Evolutionary conservation across 352 stramenopile genomes (phyloP).

Genomic region (Phytopythium helicoides): DNA sequence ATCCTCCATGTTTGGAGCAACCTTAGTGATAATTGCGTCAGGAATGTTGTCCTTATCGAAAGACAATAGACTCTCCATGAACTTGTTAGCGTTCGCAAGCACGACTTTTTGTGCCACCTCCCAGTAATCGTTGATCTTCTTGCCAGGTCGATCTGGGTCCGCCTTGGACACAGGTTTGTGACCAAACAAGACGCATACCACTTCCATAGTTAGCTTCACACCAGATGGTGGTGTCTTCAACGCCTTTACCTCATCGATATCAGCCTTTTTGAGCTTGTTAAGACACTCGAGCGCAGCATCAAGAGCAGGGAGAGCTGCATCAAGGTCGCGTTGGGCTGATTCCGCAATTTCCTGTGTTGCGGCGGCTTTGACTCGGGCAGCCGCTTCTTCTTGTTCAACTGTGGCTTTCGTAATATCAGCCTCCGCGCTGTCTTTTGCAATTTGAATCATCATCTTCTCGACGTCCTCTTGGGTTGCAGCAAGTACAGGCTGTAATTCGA

Average conservation of each 20-base stretch:
- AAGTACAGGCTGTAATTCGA: conserved; percentile 80
- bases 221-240: conserved; percentile 89
- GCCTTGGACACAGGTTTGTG: conserved; percentile 89
- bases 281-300: conserved; percentile 87
- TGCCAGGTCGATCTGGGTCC: conserved; percentile 83
- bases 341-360: conserved; percentile 90
- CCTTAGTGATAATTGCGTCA: conserved; percentile 82
- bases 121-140: conserved; percentile 93
- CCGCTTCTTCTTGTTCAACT: conserved; percentile 87
- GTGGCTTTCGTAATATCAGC: conserved; percentile 85
- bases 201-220: conserved; percentile 92
- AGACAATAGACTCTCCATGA: conserved; percentile 85
- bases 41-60: conserved; percentile 95
- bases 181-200: conserved; percentile 90
- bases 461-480: conserved; percentile 78
- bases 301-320: conserved; percentile 83
- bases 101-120: conserved; percentile 89
- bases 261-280: conserved; percentile 89
- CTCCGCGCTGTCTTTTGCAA: conserved; percentile 87
- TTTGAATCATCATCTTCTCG: conserved; percentile 90
- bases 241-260: conserved; percentile 92
- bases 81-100: conserved; percentile 91
- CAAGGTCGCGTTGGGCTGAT: conserved; percentile 85
- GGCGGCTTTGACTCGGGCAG: conserved; percentile 80
- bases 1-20: conserved; percentile 85